Base-by-base conservation (phyloP, 2,329 filamentous ascomycete species). In the Aspergillus terreus region DNA sequence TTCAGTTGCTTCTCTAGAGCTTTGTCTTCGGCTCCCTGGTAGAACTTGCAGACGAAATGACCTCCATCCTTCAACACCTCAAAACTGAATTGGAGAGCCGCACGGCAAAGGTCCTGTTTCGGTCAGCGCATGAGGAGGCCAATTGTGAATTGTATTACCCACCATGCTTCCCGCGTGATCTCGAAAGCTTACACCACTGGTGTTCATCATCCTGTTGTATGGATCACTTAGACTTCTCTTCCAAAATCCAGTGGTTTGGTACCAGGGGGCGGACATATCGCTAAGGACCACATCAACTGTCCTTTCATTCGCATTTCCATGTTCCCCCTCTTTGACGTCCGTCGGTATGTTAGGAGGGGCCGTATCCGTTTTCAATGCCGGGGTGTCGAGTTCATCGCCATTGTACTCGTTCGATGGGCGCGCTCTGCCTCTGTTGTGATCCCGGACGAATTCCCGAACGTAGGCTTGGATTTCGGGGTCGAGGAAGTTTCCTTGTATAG, bases 211-310 rank as follows among this genome's bases (percentile, higher is more conserved):
- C 94, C 94, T 99, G 81, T 76, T 72, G 84, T 95, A 94, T 59
- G 91, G 90, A 83, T 94, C 88, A 92, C 86, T 95, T 83, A 96
- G 82, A 78, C 86, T 95, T 77, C 84, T 90, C 78, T 88, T 86
- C 77, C 83, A 86, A 77, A 88, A 91, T 66, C 86, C 87, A 66
- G 80, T 79, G 48, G 82, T 88, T 77, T 89, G 88, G 64, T 84
- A 80, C 91, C 91, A 96, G 87, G 94, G 92, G 81, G 81, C 92
- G 83, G 86, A 99, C 94, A 99, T 99, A 82, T 99, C 94, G 84
- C 90, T 96, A 69, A 99, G 78, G 69, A 99, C 90, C 67, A 99
- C 83, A 75, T 97, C 90, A 58, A 96, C 92, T 65, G 82, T 82
- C 65, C 81, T 80, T 56, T 80, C 80, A 21, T 25, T 21, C 5